These are phyloP conservation scores for Cladosporium phlei DNA, from an alignment of 2,329 filamentous ascomycete species.

Conservation along the genomic window DNA sequence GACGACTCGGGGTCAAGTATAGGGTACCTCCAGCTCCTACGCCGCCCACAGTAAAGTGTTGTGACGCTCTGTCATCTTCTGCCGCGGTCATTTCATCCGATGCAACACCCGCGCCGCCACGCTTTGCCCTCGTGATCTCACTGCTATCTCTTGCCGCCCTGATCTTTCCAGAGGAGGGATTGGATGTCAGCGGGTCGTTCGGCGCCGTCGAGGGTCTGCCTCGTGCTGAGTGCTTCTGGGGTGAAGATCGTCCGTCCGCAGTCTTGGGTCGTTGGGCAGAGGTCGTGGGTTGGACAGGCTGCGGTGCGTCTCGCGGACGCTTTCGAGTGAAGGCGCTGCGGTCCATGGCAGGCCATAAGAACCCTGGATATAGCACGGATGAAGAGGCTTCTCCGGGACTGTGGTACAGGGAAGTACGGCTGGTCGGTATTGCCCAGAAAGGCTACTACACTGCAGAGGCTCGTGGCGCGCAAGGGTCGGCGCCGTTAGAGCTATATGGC, in stretches of 20 bases:
- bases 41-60: constrained; percentile 45
- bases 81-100: constrained; percentile 9
- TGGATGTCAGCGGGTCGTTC: background rate
- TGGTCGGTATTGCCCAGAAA: constrained; percentile 1
- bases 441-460: background rate
- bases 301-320: constrained; percentile 21
- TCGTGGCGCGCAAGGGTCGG: constrained; percentile 7
- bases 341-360: constrained; percentile 26
- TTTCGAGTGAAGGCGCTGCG: constrained; percentile 22
- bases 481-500: constrained; percentile 11
- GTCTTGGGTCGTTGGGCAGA: background rate
- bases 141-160: constrained; percentile 20
- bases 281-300: constrained; percentile 18
- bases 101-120: constrained; percentile 4
- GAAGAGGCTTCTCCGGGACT: constrained; percentile 7
- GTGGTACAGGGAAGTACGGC: constrained; percentile 2
- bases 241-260: background rate
- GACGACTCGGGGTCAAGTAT: constrained; percentile 41
- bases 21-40: constrained; percentile 44
- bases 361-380: constrained; percentile 7
- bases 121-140: constrained; percentile 19
- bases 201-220: constrained; percentile 2
- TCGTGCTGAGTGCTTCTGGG: background rate
- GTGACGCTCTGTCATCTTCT: constrained; percentile 22
- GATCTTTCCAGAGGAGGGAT: constrained; percentile 18